These are phyloP conservation scores for Grigorovia humatica DNA, from an alignment of 805 yeast species.

Conservation along the genomic window DNA sequence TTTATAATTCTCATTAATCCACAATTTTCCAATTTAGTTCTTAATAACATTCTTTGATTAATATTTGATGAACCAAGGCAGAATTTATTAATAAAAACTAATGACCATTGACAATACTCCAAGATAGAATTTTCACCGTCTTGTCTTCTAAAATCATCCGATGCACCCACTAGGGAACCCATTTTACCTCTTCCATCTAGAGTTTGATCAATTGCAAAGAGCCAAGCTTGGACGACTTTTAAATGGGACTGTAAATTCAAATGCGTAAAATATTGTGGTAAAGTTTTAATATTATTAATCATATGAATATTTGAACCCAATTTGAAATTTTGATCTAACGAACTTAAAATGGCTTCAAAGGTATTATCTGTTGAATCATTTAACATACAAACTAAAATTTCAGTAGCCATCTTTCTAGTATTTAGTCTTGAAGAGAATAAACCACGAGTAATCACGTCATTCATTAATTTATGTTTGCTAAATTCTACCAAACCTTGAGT, in stretches of 20 bases:
- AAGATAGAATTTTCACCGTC: slow-evolving; percentile 34
- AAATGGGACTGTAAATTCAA: slow-evolving; percentile 15
- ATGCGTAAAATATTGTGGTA: slow-evolving; percentile 14
- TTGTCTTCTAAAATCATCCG: slow-evolving; percentile 54
- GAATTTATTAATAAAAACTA: slow-evolving; percentile 25
- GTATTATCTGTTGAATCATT: slow-evolving; percentile 28
- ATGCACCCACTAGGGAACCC: slow-evolving; percentile 89
- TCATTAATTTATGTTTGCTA: slow-evolving; percentile 29
- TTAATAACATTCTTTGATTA: slow-evolving; percentile 25
- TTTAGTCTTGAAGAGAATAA: slow-evolving; percentile 62
- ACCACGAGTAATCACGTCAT: slow-evolving; percentile 60
- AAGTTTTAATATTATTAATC: slow-evolving; percentile 11
- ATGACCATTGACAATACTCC: slow-evolving; percentile 26
- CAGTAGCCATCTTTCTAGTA: slow-evolving; percentile 74
- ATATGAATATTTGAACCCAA: slow-evolving; percentile 21
- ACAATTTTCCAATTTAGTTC: slow-evolving; percentile 25
- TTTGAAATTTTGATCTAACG: slow-evolving; percentile 29
- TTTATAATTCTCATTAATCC: slow-evolving; percentile 27
- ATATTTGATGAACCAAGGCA: slow-evolving; percentile 21
- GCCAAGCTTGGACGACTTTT: slow-evolving; percentile 56
- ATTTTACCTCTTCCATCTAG: slow-evolving; percentile 78
- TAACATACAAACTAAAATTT: slow-evolving; percentile 51
- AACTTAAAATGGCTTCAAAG: slow-evolving; percentile 31
- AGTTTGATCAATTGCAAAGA: slow-evolving; percentile 52
- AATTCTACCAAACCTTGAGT: slow-evolving; percentile 22